Evolutionary conservation across 2,329 filamentous ascomycete genomes (phyloP).

Genomic region (Daldinia sp.): DNA sequence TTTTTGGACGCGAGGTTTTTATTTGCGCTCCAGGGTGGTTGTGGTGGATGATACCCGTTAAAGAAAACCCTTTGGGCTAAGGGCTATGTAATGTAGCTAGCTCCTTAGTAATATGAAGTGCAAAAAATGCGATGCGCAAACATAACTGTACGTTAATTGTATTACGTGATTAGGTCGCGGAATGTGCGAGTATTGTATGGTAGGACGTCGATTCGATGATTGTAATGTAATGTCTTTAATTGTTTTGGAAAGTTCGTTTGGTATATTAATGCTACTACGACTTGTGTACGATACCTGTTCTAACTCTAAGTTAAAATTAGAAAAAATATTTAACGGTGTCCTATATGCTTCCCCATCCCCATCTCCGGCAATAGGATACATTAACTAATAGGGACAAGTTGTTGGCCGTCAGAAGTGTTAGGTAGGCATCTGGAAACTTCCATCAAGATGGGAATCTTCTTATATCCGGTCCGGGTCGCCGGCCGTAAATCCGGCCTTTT

Average conservation of each 20-base stretch:
- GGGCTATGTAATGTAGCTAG: conserved; percentile 36
- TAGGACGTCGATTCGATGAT: too few species aligned
- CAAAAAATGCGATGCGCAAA: conserved; percentile 20
- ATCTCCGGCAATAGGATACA: too few species aligned
- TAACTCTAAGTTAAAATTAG: too few species aligned
- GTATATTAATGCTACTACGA: not conserved
- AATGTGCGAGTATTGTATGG: not conserved
- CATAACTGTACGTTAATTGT: conserved; percentile 4
- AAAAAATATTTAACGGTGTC: too few species aligned
- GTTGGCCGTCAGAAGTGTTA: not conserved
- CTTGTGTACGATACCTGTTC: not conserved
- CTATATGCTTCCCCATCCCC: too few species aligned
- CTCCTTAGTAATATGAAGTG: conserved; percentile 43
- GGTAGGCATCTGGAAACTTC: not conserved
- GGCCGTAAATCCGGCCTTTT: not conserved
- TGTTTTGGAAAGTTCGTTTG: too few species aligned
- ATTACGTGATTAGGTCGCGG: not conserved
- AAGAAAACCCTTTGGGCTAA: conserved; percentile 26
- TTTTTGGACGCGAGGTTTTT: conserved; percentile 10
- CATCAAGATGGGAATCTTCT: not conserved
- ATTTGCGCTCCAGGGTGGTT: conserved; percentile 31
- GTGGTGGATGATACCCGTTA: conserved; percentile 35
- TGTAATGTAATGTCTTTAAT: too few species aligned
- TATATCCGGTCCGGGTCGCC: not conserved
- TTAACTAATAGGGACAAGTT: too few species aligned